These are phyloP conservation scores for Leccinum sublutescens DNA, from an alignment of 768 basidiomycete species.

Conservation along the genomic window DNA sequence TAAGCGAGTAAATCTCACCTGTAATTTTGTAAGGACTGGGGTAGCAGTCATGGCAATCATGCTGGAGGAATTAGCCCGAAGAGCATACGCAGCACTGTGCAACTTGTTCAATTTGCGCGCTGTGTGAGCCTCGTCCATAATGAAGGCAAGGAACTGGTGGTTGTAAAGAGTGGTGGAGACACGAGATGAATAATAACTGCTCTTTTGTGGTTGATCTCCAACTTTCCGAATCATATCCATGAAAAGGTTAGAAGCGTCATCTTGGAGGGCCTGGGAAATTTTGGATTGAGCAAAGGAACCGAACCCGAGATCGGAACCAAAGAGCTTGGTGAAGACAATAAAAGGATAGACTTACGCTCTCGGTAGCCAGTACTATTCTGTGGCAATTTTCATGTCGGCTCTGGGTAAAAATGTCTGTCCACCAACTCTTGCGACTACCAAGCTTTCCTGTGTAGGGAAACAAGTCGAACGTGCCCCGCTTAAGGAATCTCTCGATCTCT, in stretches of 20 bases:
- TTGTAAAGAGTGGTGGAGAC: not conserved
- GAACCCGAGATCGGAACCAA: too few relatives aligned
- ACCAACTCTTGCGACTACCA: too few relatives aligned
- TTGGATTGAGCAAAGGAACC: too few relatives aligned
- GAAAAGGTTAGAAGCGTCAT: not conserved
- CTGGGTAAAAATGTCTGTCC: too few relatives aligned
- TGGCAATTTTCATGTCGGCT: too few relatives aligned
- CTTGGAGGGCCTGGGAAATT: not conserved
- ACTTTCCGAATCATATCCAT: not conserved
- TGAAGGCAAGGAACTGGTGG: not conserved
- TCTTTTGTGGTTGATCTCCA: not conserved
- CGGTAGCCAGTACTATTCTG: too few relatives aligned
- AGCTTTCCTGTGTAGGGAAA: too few relatives aligned
- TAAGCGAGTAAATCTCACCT: not conserved
- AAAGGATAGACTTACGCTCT: too few relatives aligned
- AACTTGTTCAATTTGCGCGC: slow-evolving; percentile 6
- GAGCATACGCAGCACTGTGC: not conserved
- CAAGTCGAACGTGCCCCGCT: too few relatives aligned
- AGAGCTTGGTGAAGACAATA: too few relatives aligned
- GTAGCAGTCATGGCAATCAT: slow-evolving; percentile 4
- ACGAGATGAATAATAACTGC: not conserved
- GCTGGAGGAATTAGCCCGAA: rapidly evolving
- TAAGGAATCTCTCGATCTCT: too few relatives aligned
- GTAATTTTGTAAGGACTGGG: slow-evolving; percentile 6
- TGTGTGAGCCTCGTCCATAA: slow-evolving; percentile 7